Percentiles rank a stretch among this genome's conserved stretches.
Evolutionary conservation across 169 alveolate genomes (phyloP).

Genomic region (Plasmodium reichenowi): DNA sequence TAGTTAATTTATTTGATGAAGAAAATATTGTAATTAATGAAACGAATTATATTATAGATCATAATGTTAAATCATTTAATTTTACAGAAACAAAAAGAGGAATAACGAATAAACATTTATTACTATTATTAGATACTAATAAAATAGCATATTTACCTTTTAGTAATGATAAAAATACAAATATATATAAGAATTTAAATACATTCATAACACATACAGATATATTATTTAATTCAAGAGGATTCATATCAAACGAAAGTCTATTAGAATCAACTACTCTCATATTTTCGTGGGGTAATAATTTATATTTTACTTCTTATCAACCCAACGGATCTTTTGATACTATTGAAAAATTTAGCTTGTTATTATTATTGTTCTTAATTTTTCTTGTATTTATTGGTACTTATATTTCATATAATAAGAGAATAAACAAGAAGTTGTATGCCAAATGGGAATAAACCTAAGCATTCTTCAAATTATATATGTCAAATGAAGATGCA

Average conservation of each 20-base stretch:
- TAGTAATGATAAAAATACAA: conserved; percentile 18
- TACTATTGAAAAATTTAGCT: conserved; percentile 38
- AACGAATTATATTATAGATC: conserved; percentile 66
- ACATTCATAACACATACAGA: conserved; percentile 62
- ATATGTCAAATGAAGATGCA: background rate
- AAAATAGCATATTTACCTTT: conserved; percentile 42
- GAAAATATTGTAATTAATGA: conserved; percentile 58
- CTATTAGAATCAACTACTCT: conserved; percentile 73
- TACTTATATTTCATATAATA: conserved; percentile 52
- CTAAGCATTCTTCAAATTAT: background rate
- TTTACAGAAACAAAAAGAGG: conserved; percentile 77
- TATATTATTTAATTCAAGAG: conserved; percentile 72
- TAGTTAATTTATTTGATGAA: conserved; percentile 67
- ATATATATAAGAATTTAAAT: conserved; percentile 39
- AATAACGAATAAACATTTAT: conserved; percentile 69
- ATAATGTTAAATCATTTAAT: conserved; percentile 62
- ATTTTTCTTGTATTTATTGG: conserved; percentile 59
- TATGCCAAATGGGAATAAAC: conserved; percentile 58
- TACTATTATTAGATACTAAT: conserved; percentile 62
- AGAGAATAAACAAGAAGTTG: conserved; percentile 38
- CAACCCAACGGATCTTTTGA: conserved; percentile 76
- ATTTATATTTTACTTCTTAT: conserved; percentile 61
- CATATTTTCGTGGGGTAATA: conserved; percentile 69
- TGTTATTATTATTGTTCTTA: conserved; percentile 35
- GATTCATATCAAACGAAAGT: conserved; percentile 70